phyloP scores from a whole-genome alignment of 208 protist genomes.

The Leishmania tarentolae region DNA sequence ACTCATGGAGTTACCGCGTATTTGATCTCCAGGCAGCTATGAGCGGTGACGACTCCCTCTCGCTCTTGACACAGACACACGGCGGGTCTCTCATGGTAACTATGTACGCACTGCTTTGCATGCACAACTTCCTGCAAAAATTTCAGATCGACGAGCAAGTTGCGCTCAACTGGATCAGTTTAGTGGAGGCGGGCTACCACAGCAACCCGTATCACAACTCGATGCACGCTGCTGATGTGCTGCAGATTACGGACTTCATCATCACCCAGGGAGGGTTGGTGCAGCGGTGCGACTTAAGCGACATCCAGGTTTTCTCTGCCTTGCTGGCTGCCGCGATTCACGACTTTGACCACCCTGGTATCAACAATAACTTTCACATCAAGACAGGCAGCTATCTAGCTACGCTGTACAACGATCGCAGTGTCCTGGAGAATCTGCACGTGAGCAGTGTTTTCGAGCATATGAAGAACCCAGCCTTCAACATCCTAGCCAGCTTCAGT shows the following conservation, averaged over 20 bases:
- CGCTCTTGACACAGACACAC: conserved; percentile 54
- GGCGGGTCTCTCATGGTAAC: conserved; percentile 88
- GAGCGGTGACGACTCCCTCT: conserved; percentile 75
- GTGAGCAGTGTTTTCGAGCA: conserved; percentile 90
- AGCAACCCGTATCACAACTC: conserved; percentile 94
- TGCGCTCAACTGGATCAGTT: conserved; percentile 87
- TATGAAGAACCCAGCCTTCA: conserved; percentile 81
- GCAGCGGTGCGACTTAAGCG: conserved; percentile 71
- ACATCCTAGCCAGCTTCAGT: conserved; percentile 84
- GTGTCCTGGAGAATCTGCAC: conserved; percentile 96
- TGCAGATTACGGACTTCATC: conserved; percentile 91
- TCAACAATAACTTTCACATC: conserved; percentile 94
- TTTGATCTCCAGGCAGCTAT: conserved; percentile 82
- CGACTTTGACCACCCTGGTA: conserved; percentile 97
- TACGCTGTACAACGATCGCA: conserved; percentile 94
- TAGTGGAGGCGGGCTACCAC: conserved; percentile 91
- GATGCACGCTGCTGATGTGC: conserved; percentile 93
- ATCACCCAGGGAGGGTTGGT: conserved; percentile 70
- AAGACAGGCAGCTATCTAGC: conserved; percentile 86
- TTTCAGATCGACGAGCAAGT: conserved; percentile 93
- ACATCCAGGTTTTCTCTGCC: conserved; percentile 88
- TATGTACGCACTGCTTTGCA: conserved; percentile 86
- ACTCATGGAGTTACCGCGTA: conserved; percentile 89
- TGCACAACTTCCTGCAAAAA: conserved; percentile 84
- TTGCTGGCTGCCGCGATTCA: conserved; percentile 94